Evolutionary conservation across 257 asterid species (phyloP).

Genomic region (Forsythia suspensa): DNA sequence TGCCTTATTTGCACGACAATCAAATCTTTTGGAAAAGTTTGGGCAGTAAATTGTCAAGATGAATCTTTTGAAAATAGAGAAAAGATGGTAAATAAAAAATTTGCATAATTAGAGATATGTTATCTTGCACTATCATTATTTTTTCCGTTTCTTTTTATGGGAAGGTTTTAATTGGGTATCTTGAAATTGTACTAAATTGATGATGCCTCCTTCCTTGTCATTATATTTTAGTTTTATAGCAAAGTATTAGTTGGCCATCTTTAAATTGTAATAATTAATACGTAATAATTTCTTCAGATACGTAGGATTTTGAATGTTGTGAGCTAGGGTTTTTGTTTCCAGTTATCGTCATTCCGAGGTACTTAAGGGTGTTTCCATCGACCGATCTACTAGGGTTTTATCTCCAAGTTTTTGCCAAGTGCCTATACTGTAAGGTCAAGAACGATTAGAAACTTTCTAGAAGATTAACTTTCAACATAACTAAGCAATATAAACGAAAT

Average conservation of each 20-base stretch:
- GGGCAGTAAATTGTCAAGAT: too few species aligned
- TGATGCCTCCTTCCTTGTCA: not conserved
- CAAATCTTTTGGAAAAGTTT: too few species aligned
- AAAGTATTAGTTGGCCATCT: too few species aligned
- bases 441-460: too few species aligned
- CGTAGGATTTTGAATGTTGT: constrained; percentile 78
- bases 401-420: constrained; percentile 31
- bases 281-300: constrained; percentile 43
- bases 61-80: too few species aligned
- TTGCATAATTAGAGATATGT: not conserved
- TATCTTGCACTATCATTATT: not conserved
- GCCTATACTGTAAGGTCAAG: too few species aligned
- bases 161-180: not conserved
- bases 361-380: constrained; percentile 53
- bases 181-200: not conserved
- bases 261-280: not conserved
- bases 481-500: too few species aligned
- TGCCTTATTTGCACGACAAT: too few species aligned
- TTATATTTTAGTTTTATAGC: too few species aligned
- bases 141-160: too few species aligned
- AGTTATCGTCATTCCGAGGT: constrained; percentile 51
- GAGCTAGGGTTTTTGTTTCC: constrained; percentile 93
- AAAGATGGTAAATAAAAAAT: too few species aligned
- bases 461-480: too few species aligned
- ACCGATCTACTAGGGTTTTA: constrained; percentile 91